These are phyloP conservation scores for Ramaria rubella DNA, from an alignment of 768 basidiomycete genomes.

Conservation along the genomic window DNA sequence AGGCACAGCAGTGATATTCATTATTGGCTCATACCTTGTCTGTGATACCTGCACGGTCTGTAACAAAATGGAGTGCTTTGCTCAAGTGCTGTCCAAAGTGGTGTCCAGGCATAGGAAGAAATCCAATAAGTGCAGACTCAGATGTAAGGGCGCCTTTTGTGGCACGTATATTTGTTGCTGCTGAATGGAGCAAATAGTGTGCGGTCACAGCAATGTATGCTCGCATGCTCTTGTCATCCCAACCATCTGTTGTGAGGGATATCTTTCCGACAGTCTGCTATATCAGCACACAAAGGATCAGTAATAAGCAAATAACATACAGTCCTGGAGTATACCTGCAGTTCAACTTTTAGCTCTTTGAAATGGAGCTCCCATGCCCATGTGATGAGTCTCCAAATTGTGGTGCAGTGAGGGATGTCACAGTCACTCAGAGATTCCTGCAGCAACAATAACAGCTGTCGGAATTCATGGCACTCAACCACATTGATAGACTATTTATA, in stretches of 20 bases:
- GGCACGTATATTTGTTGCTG: constrained; percentile 11
- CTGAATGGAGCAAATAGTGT: constrained; percentile 34
- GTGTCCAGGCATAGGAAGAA: background rate
- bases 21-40: background rate
- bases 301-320: background rate
- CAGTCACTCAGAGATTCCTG: background rate
- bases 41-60: background rate
- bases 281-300: background rate
- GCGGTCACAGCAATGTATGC: constrained; percentile 39
- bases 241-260: constrained; percentile 32
- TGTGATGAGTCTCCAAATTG: background rate
- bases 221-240: constrained; percentile 30
- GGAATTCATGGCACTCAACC: background rate
- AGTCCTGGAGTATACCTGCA: background rate
- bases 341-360: background rate
- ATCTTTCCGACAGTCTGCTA: constrained; percentile 29
- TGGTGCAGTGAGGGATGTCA: background rate
- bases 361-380: background rate
- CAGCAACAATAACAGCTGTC: background rate
- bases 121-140: background rate
- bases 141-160: background rate
- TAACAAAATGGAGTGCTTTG: background rate
- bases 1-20: too few species aligned
- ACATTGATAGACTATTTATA: background rate
- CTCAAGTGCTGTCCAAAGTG: background rate